These are phyloP conservation scores for Metarhizium album DNA, from an alignment of 2,329 filamentous ascomycete genomes.

Conservation along the genomic window DNA sequence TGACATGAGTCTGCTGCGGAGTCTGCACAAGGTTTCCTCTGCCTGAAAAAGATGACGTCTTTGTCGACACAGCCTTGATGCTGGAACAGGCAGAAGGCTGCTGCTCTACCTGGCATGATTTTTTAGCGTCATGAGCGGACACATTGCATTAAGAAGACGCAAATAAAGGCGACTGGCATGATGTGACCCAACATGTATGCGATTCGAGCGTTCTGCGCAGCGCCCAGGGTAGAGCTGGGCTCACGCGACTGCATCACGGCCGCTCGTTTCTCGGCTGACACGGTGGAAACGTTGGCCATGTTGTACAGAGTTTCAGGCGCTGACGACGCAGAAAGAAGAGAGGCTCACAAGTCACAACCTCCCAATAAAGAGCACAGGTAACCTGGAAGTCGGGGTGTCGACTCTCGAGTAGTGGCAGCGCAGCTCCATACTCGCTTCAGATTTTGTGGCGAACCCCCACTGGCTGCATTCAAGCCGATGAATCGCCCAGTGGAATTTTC, in stretches of 20 bases:
- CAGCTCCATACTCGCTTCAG: neutral
- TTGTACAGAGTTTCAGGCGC: too few species aligned
- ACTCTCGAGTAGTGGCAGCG: neutral
- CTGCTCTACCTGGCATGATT: neutral
- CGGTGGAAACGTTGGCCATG: too few species aligned
- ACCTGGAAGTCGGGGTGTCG: too few species aligned
- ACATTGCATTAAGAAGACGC: too few species aligned
- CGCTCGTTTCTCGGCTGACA: neutral
- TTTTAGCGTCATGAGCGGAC: neutral
- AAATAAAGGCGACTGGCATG: too few species aligned
- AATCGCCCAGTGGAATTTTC: conserved; percentile 1
- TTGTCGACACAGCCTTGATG: neutral
- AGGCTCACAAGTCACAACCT: neutral
- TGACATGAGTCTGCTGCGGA: neutral
- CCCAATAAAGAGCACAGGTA: too few species aligned
- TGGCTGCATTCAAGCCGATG: neutral
- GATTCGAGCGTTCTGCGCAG: neutral
- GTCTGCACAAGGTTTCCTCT: too few species aligned
- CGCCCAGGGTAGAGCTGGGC: neutral
- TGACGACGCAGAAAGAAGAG: neutral
- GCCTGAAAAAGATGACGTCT: neutral
- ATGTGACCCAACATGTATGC: too few species aligned
- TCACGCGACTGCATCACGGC: neutral
- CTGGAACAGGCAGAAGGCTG: neutral
- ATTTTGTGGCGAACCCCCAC: neutral